phyloP scores from a whole-genome alignment of 2,329 filamentous ascomycete genomes.

The Botrytis aclada region DNA sequence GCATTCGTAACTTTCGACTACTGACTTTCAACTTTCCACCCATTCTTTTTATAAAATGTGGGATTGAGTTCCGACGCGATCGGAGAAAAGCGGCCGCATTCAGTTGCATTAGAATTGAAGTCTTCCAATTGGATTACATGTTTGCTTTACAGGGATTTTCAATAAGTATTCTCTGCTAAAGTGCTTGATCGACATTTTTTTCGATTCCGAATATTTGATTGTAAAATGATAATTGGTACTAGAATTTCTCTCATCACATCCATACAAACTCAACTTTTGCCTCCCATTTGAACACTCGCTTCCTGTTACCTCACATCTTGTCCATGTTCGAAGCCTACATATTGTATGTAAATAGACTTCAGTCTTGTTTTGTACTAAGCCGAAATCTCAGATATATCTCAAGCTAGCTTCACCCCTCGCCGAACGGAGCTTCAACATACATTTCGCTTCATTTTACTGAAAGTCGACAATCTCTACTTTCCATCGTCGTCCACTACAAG shows the following conservation, averaged over 20 bases:
- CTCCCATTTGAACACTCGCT: not conserved
- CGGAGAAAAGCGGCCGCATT: slow-evolving; percentile 14
- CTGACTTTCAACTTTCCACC: not conserved
- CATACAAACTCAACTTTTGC: too few species aligned
- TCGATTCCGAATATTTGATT: not conserved
- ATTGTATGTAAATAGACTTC: not conserved
- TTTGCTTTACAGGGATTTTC: not conserved
- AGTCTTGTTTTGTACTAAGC: not conserved
- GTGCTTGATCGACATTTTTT: not conserved
- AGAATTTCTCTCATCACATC: not conserved
- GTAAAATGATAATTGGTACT: not conserved
- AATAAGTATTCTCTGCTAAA: slow-evolving; percentile 9
- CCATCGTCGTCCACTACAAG: not conserved
- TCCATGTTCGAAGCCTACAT: not conserved
- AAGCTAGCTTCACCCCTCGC: not conserved
- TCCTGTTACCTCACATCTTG: not conserved
- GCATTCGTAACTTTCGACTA: not conserved
- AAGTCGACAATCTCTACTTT: not conserved
- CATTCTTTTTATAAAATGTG: not conserved
- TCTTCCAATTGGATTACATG: not conserved
- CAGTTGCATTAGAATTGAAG: not conserved
- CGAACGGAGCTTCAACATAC: not conserved
- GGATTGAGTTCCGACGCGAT: not conserved
- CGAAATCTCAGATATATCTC: not conserved
- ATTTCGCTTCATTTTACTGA: not conserved